Conservation (phyloP, 768 basidiomycete genomes). For the Trametes sanguinea region DNA sequence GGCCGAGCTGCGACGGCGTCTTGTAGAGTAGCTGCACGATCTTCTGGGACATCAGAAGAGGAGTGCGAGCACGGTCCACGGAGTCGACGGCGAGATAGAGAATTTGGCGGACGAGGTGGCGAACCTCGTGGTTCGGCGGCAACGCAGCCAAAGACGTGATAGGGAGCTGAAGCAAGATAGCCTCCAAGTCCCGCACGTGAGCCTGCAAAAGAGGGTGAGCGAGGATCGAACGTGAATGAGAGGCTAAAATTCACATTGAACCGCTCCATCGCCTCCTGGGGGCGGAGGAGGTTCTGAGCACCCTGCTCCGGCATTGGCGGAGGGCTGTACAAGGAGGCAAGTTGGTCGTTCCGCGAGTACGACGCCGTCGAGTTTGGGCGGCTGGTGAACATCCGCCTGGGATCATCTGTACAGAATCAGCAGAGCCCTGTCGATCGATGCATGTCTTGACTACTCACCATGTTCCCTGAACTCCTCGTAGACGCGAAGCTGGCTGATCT, state of each 20-base stretch:
- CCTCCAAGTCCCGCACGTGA: slow-evolving; percentile 71
- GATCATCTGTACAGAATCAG: slow-evolving; percentile 46
- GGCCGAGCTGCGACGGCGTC: slow-evolving; percentile 78
- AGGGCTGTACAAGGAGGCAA: slow-evolving; percentile 51
- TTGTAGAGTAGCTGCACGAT: slow-evolving; percentile 95
- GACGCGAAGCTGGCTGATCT: slow-evolving; percentile 78
- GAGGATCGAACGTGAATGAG: not conserved
- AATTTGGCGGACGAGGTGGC: slow-evolving; percentile 81
- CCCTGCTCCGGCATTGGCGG: slow-evolving; percentile 65
- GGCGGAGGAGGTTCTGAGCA: slow-evolving; percentile 50
- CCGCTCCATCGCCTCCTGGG: slow-evolving; percentile 87
- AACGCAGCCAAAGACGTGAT: slow-evolving; percentile 67
- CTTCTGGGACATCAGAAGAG: slow-evolving; percentile 92
- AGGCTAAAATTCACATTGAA: slow-evolving; percentile 57
- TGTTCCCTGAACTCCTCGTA: slow-evolving; percentile 91
- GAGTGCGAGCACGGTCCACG: slow-evolving; percentile 79
- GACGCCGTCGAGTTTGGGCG: slow-evolving; percentile 73
- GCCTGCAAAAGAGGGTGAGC: slow-evolving; percentile 33
- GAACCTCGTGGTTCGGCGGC: slow-evolving; percentile 84
- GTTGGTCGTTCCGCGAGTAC: slow-evolving; percentile 52
- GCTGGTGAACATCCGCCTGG: slow-evolving; percentile 56
- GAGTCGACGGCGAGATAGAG: slow-evolving; percentile 80
- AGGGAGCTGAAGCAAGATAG: slow-evolving; percentile 73
- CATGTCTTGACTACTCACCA: slow-evolving; percentile 11
- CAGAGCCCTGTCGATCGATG: not conserved